Base-by-base conservation (phyloP, 805 yeast species). In the Candida gorgasii region DNA sequence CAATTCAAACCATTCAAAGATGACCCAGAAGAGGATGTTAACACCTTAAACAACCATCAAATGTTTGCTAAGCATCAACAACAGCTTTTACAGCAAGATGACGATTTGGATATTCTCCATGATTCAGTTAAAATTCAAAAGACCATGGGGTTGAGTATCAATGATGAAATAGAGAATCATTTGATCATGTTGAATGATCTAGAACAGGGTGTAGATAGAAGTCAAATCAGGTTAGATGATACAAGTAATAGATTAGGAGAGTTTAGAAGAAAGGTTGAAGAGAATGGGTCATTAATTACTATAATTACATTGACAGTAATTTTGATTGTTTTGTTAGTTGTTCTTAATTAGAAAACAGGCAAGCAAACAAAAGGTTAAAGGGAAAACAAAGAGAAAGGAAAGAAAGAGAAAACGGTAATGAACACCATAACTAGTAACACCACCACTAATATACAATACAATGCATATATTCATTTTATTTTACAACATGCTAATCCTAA, bases 61-160 rank as follows among this genome's bases (percentile, higher is more conserved):
- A 39, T 71, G 36, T 71, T 65, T 56, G 73, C 73, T 7, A 63
- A 56, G 44, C 74, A 70, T 47, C 73, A 69, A 44, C 75, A 71
- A 49, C 63, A 59, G 34, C 36, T 71, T 13, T 46, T 69, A 29
- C 58, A 56, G 30, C 76, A 71, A 49, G 74, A 71, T 49, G 52
- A 61, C 19, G 57, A 58, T 43, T 54, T 71, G 42, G 71, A 62
- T 34, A 34, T 42, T 8, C 52, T 71, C 20, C 73, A 67, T 45
- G 48, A 53, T 17, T 62, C 67, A 11, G 61, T 71, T 7, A 53
- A 53, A 22, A 49, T 55, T 18, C 76, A 71, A 52, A 70, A 63
- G 44, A 45, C 55, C 9, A 69, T 71, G 73, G 75, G 75, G 5
- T 41, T 55, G 11, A 53, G 47, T 22, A 70, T 71, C 31, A 62